A percentile compares a stretch with the other conserved stretches of the same genome.
Conservation (phyloP, 805 yeast species). For the Schwanniomyces polymorphus region DNA sequence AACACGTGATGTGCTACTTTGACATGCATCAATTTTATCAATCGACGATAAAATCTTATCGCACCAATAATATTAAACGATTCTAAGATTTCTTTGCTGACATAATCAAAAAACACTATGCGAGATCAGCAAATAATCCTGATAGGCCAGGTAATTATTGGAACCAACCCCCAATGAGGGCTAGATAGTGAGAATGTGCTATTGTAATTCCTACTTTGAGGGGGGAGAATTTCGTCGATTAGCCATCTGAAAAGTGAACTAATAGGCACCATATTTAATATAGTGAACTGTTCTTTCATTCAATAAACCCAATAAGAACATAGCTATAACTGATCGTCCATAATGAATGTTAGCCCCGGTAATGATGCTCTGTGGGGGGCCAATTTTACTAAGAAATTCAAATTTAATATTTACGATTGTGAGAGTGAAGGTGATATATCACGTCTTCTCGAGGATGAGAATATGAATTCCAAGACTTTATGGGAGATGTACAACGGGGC, state of each 20-base stretch:
- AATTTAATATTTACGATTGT: background rate
- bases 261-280: background rate
- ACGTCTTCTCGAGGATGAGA: conserved; percentile 7
- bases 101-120: background rate
- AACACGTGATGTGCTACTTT: background rate
- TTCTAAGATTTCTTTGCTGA: background rate
- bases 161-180: background rate
- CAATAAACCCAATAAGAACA: background rate
- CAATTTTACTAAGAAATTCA: background rate
- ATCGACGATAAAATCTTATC: background rate
- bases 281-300: background rate
- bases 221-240: background rate
- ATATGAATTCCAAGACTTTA: conserved; percentile 27
- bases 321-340: background rate
- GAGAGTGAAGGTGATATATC: background rate
- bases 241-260: background rate
- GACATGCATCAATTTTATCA: background rate
- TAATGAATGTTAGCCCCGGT: background rate
- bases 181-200: background rate
- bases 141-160: background rate
- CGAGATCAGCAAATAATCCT: background rate
- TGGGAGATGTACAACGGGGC: conserved; percentile 87
- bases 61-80: conserved; percentile 5
- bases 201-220: background rate
- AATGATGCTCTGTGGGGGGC: background rate